Conservation (phyloP, 305 asterid species). For the Plantago coronopus region DNA sequence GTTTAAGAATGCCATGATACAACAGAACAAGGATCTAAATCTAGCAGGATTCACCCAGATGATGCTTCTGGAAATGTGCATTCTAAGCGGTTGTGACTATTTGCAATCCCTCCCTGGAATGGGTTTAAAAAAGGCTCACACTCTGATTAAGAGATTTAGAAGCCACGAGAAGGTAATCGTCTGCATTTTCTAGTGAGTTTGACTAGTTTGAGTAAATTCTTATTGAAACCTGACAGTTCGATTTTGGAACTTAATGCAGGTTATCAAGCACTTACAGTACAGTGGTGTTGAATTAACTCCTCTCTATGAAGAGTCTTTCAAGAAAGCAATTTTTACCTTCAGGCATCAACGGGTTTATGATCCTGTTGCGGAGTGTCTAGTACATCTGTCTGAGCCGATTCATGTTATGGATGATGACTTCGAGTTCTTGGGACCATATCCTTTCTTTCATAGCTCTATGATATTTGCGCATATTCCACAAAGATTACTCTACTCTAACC, state of each 20-base stretch:
- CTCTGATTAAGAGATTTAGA: conserved; percentile 66
- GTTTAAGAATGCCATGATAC: conserved; percentile 54
- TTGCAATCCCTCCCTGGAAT: conserved; percentile 90
- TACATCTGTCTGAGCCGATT: conserved; percentile 56
- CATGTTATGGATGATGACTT: conserved; percentile 40
- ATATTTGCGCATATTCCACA: not conserved
- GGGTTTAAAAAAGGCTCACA: conserved; percentile 91
- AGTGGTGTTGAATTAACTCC: conserved; percentile 56
- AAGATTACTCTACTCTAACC: conserved; percentile 10
- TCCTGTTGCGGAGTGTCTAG: conserved; percentile 50
- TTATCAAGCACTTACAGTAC: conserved; percentile 79
- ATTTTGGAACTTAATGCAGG: conserved; percentile 44
- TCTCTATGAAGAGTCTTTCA: conserved; percentile 76
- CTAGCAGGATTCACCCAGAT: conserved; percentile 69
- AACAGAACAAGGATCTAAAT: conserved; percentile 67
- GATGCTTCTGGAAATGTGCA: conserved; percentile 98
- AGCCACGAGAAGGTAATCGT: conserved; percentile 62
- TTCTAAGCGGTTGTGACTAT: conserved; percentile 93
- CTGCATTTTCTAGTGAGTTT: conserved; percentile 1
- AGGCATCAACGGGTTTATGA: conserved; percentile 88
- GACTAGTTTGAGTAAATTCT: conserved; percentile 20
- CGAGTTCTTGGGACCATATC: conserved; percentile 96
- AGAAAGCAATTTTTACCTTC: conserved; percentile 78
- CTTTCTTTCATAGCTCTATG: conserved; percentile 31
- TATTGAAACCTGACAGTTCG: conserved; percentile 13